Conservation (phyloP, 2,329 filamentous ascomycete species). For the Sporothrix humicola region DNA sequence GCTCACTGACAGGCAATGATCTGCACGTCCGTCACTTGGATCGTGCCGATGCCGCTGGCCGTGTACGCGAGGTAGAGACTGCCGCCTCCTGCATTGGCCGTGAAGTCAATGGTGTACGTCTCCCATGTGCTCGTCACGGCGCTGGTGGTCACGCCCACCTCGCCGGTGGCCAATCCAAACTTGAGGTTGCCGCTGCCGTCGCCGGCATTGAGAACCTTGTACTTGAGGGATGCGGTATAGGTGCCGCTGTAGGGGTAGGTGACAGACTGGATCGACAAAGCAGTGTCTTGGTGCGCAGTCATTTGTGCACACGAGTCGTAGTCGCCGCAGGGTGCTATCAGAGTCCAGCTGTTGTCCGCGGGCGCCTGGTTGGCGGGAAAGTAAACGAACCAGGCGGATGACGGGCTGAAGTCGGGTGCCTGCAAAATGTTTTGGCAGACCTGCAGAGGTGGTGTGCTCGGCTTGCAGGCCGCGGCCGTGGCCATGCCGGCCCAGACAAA, state of each 20-base stretch:
- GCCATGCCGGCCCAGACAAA: conserved; percentile 5
- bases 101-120: neutral
- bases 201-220: conserved; percentile 4
- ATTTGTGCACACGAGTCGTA: neutral
- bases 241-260: neutral
- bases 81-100: neutral
- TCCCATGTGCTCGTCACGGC: conserved; percentile 1
- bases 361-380: neutral
- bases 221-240: neutral
- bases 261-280: neutral
- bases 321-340: neutral
- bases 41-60: neutral
- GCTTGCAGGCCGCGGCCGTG: neutral
- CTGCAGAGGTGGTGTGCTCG: neutral
- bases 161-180: neutral
- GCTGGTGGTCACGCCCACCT: neutral
- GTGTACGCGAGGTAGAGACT: neutral
- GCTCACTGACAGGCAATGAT: neutral
- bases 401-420: neutral
- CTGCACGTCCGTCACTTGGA: conserved; percentile 11
- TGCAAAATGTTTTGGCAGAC: neutral
- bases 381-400: neutral
- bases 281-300: neutral
- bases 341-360: neutral
- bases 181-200: conserved; percentile 4